phyloP scores from a whole-genome alignment of 257 asterid species.

The Ballota nigra region DNA sequence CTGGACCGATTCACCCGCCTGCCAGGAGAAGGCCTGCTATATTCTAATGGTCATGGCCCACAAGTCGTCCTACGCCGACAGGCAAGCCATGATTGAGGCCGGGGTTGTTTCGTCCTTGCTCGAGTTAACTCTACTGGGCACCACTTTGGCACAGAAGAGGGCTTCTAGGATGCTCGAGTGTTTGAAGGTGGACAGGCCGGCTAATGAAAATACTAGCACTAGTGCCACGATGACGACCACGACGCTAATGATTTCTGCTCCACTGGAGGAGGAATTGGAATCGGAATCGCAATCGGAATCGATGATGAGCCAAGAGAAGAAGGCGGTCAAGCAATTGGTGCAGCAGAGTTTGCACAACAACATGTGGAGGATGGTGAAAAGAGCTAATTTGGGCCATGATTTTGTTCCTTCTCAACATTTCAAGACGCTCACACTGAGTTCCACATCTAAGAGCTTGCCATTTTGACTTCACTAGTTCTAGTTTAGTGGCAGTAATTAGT shows the following conservation, averaged over 20 bases:
- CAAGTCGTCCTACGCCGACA: slow-evolving; percentile 66
- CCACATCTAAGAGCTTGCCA: slow-evolving; percentile 89
- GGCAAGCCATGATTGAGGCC: slow-evolving; percentile 79
- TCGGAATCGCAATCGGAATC: too few relatives aligned
- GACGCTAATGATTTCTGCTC: slow-evolving; percentile 54
- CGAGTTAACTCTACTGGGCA: slow-evolving; percentile 76
- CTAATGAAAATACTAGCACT: too few relatives aligned
- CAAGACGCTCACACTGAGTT: slow-evolving; percentile 59
- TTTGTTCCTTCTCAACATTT: slow-evolving; percentile 79
- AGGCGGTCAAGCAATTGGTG: slow-evolving; percentile 82
- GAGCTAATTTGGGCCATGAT: slow-evolving; percentile 85
- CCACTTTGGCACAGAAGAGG: slow-evolving; percentile 75
- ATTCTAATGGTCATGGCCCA: slow-evolving; percentile 95
- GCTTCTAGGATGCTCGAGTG: slow-evolving; percentile 86
- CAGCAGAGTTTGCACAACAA: slow-evolving; percentile 86
- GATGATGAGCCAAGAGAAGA: slow-evolving; percentile 71
- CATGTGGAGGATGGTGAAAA: slow-evolving; percentile 78
- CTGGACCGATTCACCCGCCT: slow-evolving; percentile 79
- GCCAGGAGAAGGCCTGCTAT: slow-evolving; percentile 83
- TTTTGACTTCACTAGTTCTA: slow-evolving; percentile 33
- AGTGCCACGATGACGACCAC: too few relatives aligned
- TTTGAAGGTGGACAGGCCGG: slow-evolving; percentile 57
- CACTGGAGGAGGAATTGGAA: too few relatives aligned
- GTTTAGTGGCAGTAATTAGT: neutral
- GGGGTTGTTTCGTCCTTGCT: slow-evolving; percentile 71